These are phyloP conservation scores for Trichosporon faecale DNA, from an alignment of 1,284 basidiomycete genomes.

Conservation along the genomic window DNA sequence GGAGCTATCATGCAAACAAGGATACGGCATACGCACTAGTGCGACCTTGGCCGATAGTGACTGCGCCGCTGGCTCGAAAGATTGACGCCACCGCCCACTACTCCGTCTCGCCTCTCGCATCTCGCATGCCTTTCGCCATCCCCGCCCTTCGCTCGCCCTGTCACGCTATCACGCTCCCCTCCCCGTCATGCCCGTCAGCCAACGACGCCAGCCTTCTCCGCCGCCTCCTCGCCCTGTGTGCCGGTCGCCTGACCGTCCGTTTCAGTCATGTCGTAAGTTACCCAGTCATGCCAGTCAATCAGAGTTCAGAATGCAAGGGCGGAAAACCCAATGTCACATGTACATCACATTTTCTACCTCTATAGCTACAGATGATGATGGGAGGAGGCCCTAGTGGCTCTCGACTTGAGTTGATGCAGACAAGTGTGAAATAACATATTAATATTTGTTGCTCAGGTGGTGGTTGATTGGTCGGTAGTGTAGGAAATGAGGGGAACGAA, in stretches of 20 bases:
- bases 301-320: no score
- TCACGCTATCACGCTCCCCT: background rate
- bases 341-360: slow-evolving; percentile 22
- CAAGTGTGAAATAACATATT: background rate
- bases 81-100: background rate
- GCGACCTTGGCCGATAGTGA: no score
- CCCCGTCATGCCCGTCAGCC: background rate
- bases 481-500: background rate
- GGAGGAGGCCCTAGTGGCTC: background rate
- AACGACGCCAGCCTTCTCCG: background rate
- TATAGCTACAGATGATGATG: slow-evolving; percentile 22
- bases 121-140: background rate
- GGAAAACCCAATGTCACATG: slow-evolving; percentile 4
- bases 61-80: no score
- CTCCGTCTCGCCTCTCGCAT: background rate
- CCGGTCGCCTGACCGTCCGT: background rate
- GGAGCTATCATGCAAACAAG: no score
- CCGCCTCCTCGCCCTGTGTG: background rate
- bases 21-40: background rate
- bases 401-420: slow-evolving; percentile 14
- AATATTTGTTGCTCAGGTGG: background rate
- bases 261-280: background rate
- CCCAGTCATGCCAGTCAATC: background rate
- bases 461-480: background rate
- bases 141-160: background rate